Conservation (phyloP, 2,329 filamentous ascomycete species). For the Penicillium brevicompactum region DNA sequence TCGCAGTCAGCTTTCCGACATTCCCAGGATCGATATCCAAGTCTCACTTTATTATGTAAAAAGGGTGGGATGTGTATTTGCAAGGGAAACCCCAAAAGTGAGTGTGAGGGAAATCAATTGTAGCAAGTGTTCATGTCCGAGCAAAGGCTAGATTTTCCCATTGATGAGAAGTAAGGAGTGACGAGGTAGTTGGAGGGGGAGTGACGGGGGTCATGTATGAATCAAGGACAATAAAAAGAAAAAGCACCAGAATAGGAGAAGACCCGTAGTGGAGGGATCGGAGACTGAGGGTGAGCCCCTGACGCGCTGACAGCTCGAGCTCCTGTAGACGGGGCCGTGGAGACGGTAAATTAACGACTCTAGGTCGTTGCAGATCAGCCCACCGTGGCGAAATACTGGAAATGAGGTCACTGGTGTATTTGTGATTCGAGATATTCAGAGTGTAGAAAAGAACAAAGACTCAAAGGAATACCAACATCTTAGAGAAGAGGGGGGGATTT, state of each 20-base stretch:
- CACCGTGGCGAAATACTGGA: slow-evolving; percentile 15
- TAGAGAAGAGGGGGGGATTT: not conserved
- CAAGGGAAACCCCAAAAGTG: slow-evolving; percentile 10
- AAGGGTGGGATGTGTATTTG: slow-evolving; percentile 11
- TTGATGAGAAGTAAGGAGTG: slow-evolving; percentile 28
- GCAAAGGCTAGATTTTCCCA: slow-evolving; percentile 28
- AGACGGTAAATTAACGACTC: slow-evolving; percentile 32
- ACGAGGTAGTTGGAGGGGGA: slow-evolving; percentile 28
- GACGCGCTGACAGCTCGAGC: slow-evolving; percentile 41
- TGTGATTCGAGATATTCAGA: not conserved
- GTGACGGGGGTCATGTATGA: slow-evolving; percentile 30
- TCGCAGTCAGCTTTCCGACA: slow-evolving; percentile 8
- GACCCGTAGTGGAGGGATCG: slow-evolving; percentile 37
- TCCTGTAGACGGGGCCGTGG: slow-evolving; percentile 25
- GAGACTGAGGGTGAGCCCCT: slow-evolving; percentile 31
- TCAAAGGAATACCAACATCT: not conserved
- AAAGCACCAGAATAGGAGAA: slow-evolving; percentile 38
- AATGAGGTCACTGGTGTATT: not conserved
- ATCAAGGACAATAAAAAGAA: slow-evolving; percentile 24
- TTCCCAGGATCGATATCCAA: not conserved
- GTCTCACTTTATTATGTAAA: slow-evolving; percentile 19
- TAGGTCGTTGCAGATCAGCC: slow-evolving; percentile 28
- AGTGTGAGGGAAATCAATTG: slow-evolving; percentile 25
- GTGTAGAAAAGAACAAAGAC: not conserved
- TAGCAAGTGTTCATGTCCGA: slow-evolving; percentile 34